phyloP scores from a whole-genome alignment of 495 filamentous ascomycete species.

The Schizothecium vesticola region DNA sequence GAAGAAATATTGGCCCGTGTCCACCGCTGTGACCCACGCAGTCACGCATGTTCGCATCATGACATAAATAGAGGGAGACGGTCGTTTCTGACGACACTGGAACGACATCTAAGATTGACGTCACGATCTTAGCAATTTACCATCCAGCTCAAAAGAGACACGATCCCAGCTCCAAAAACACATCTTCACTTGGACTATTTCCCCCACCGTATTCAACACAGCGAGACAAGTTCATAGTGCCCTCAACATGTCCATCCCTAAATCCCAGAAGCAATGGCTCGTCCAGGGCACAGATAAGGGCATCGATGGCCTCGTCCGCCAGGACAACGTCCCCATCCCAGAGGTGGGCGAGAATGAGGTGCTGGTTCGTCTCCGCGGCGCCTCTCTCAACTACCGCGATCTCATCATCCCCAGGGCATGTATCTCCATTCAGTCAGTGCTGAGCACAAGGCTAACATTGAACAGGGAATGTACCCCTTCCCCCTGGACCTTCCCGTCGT shows the following conservation, averaged over 20 bases:
- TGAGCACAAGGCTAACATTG: not conserved
- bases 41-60: not conserved
- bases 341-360: constrained; percentile 64
- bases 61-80: not conserved
- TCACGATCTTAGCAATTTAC: not conserved
- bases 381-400: constrained; percentile 80
- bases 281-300: constrained; percentile 49
- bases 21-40: not conserved
- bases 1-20: not conserved
- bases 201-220: not conserved
- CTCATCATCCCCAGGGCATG: constrained; percentile 64
- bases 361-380: constrained; percentile 68
- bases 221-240: not conserved
- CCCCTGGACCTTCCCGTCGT: constrained; percentile 53
- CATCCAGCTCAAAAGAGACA: too few relatives aligned
- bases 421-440: not conserved
- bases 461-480: constrained; percentile 64
- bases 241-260: constrained; percentile 23
- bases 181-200: not conserved
- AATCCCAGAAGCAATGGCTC: constrained; percentile 62
- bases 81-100: not conserved
- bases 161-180: too few relatives aligned
- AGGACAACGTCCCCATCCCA: constrained; percentile 47
- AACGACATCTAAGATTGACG: not conserved
- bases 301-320: constrained; percentile 56